A percentile compares a stretch with the other conserved stretches of the same genome.
Conservation (phyloP, 805 yeast genomes). For the Candida arabinofermentans region DNA sequence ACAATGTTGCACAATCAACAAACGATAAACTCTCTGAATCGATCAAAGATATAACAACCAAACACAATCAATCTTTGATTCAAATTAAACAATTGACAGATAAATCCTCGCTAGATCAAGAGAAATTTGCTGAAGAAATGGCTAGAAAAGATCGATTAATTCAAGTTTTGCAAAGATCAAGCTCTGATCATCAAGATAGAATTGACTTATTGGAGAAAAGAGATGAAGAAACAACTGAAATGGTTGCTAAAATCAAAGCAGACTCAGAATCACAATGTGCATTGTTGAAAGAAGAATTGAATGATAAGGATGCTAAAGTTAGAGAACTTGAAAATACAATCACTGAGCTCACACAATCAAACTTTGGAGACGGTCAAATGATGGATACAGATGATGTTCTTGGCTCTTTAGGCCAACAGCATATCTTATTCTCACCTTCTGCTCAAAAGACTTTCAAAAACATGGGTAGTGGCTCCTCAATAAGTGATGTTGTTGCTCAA, state of each 20-base stretch:
- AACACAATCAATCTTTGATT: conserved; percentile 39
- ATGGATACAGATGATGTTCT: conserved; percentile 15
- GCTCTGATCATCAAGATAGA: conserved; percentile 48
- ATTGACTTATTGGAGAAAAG: conserved; percentile 49
- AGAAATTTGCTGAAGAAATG: conserved; percentile 53
- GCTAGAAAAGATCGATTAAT: conserved; percentile 57
- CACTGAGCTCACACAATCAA: conserved; percentile 35
- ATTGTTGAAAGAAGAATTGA: conserved; percentile 32
- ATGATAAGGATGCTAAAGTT: conserved; percentile 36
- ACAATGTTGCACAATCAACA: conserved; percentile 21
- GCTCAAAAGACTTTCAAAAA: conserved; percentile 51
- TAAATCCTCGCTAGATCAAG: conserved; percentile 39
- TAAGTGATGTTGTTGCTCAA: conserved; percentile 64
- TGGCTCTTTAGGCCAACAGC: conserved; percentile 16
- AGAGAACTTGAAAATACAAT: conserved; percentile 41
- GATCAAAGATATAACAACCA: conserved; percentile 33
- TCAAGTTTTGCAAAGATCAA: conserved; percentile 50
- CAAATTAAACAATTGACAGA: conserved; percentile 46
- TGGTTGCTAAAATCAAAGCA: conserved; percentile 35
- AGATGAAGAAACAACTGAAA: conserved; percentile 37
- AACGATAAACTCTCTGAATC: conserved; percentile 33
- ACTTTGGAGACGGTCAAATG: conserved; percentile 3
- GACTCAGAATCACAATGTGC: conserved; percentile 35
- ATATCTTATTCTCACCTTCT: conserved; percentile 44
- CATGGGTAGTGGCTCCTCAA: conserved; percentile 45